Evolutionary conservation across 768 basidiomycete species (phyloP).

Genomic region (Trametes meyenii): DNA sequence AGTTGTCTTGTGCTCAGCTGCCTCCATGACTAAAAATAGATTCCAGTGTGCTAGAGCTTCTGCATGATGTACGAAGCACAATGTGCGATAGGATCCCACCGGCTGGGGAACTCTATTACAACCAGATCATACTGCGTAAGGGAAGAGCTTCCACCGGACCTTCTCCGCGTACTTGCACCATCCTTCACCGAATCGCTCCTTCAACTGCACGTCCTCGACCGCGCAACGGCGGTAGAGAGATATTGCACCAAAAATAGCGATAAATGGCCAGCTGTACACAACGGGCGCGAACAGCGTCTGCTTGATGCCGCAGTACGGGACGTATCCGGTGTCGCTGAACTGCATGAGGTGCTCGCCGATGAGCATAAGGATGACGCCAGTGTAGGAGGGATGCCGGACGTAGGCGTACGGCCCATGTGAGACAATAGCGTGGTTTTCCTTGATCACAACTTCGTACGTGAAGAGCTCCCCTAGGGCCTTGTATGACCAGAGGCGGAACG

Average conservation of each 20-base stretch:
- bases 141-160: constrained; percentile 30
- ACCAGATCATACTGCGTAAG: constrained; percentile 16
- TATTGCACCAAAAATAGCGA: neutral
- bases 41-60: neutral
- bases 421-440: constrained; percentile 38
- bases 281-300: constrained; percentile 4
- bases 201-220: constrained; percentile 28
- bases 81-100: neutral
- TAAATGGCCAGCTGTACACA: constrained; percentile 1
- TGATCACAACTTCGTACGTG: constrained; percentile 43
- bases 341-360: constrained; percentile 25
- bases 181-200: constrained; percentile 21
- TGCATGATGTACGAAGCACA: neutral
- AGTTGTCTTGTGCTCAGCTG: too few relatives aligned
- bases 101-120: neutral
- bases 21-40: too few relatives aligned
- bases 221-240: constrained; percentile 24
- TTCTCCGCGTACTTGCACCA: constrained; percentile 28
- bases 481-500: constrained; percentile 41
- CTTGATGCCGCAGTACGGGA: constrained; percentile 7
- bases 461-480: constrained; percentile 37
- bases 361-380: constrained; percentile 33
- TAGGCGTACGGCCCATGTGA: constrained; percentile 42
- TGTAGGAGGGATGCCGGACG: constrained; percentile 43
- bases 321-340: constrained; percentile 2